Evolutionary conservation across 176 grass and related monocot genomes (phyloP).

Genomic region (Lolium multiflorum): DNA sequence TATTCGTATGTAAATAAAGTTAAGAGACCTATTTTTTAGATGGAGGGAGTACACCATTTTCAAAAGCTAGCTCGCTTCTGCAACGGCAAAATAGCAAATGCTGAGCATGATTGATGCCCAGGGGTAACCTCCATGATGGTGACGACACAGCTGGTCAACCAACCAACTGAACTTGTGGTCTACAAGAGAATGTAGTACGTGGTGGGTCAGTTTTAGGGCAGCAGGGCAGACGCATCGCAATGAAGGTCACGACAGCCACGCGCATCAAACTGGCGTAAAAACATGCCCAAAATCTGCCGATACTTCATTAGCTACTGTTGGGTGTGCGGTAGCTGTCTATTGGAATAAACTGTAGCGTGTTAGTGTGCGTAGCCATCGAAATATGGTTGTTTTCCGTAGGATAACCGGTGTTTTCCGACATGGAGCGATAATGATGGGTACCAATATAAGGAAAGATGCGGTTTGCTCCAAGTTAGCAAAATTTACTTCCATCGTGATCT

Average conservation of each 20-base stretch:
- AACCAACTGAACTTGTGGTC: neutral
- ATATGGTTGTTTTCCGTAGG: no score
- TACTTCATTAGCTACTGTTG: no score
- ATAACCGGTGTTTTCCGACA: no score
- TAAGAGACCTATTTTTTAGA: no score
- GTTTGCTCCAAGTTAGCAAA: no score
- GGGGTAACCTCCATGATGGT: neutral
- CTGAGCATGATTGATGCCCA: neutral
- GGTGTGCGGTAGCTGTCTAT: neutral
- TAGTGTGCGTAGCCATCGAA: neutral
- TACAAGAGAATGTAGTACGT: no score
- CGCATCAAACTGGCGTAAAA: neutral
- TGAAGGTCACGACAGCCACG: neutral
- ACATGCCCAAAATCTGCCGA: neutral
- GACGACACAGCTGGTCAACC: neutral
- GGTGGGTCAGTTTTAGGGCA: neutral
- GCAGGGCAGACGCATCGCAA: neutral
- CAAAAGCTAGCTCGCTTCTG: no score
- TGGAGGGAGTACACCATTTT: no score
- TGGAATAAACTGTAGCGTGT: neutral
- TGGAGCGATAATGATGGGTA: no score
- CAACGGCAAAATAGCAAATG: neutral
- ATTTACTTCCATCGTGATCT: no score
- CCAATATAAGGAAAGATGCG: no score
- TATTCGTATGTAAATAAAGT: no score